Percentiles rank a stretch among this genome's conserved stretches.
Evolutionary conservation across 768 basidiomycete species (phyloP).

Genomic region (Strobilomyces confusus): DNA sequence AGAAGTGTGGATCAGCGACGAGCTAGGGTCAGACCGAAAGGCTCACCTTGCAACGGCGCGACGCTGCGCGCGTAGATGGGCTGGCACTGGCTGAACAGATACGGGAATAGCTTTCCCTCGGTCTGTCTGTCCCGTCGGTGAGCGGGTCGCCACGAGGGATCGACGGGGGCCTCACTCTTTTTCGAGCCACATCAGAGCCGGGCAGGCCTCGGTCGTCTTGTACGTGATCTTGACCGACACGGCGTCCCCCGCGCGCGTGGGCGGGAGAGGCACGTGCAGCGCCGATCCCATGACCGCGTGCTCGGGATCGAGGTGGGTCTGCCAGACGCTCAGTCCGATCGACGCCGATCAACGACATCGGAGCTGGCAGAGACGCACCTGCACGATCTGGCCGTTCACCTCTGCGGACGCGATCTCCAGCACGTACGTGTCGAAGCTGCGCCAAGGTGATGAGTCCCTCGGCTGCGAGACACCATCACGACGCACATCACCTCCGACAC

Average conservation of each 20-base stretch:
- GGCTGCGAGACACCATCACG: not conserved
- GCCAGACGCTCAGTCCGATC: too few relatives aligned
- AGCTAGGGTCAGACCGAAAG: too few relatives aligned
- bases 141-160: not conserved
- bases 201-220: constrained; percentile 48
- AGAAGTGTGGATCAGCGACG: not conserved
- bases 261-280: constrained; percentile 54
- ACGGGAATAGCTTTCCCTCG: constrained; percentile 79
- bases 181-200: constrained; percentile 24
- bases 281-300: constrained; percentile 78
- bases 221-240: constrained; percentile 57
- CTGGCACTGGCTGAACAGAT: constrained; percentile 90
- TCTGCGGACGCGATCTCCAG: constrained; percentile 55
- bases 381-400: constrained; percentile 42
- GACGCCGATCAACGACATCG: too few relatives aligned
- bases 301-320: constrained; percentile 50
- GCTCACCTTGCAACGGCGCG: constrained; percentile 70
- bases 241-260: constrained; percentile 32
- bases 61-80: constrained; percentile 85
- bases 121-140: constrained; percentile 55
- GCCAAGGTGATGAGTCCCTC: not conserved
- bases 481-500: constrained; percentile 42
- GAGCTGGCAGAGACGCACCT: constrained; percentile 41
- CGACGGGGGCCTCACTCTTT: constrained; percentile 50
- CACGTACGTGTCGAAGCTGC: constrained; percentile 45